Conservation (phyloP, 495 filamentous ascomycete species). For the Lasiosphaeria miniovina region DNA sequence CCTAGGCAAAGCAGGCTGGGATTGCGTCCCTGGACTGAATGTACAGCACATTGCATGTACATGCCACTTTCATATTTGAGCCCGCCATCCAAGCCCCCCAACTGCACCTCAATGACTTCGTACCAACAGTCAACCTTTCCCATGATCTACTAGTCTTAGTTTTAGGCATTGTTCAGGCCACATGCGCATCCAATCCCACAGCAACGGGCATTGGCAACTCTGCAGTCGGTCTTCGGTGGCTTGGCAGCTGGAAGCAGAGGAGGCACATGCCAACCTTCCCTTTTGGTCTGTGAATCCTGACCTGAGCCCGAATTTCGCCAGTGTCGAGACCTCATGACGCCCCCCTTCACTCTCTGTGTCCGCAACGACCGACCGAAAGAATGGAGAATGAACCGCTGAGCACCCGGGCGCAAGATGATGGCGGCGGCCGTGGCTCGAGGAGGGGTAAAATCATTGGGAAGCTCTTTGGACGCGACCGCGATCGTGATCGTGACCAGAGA, state of each 20-base stretch:
- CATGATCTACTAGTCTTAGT: too few species aligned
- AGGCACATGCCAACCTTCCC: slow-evolving; percentile 19
- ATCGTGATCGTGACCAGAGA: slow-evolving; percentile 40
- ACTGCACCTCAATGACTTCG: too few species aligned
- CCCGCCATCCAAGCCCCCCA: too few species aligned
- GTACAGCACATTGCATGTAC: too few species aligned
- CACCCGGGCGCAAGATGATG: slow-evolving; percentile 33
- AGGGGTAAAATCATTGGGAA: slow-evolving; percentile 49
- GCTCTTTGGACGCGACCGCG: slow-evolving; percentile 40
- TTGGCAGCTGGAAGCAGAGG: not conserved
- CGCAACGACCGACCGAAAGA: slow-evolving; percentile 22
- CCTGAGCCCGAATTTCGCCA: not conserved
- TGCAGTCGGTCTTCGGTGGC: not conserved
- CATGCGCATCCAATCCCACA: not conserved
- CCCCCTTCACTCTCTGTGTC: slow-evolving; percentile 14
- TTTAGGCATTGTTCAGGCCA: not conserved
- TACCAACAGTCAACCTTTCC: too few species aligned
- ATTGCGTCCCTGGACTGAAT: too few species aligned
- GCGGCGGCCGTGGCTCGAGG: slow-evolving; percentile 34
- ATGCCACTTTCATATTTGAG: too few species aligned
- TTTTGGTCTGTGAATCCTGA: slow-evolving; percentile 4
- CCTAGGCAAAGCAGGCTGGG: too few species aligned
- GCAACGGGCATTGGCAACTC: not conserved
- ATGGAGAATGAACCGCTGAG: slow-evolving; percentile 45
- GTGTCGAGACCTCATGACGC: slow-evolving; percentile 22